Evolutionary conservation across 192 early-diverging fungal species (phyloP), one percentile per base, ranked within the genome.

Genomic region (Gryganskiella cystojenkinii): DNA sequence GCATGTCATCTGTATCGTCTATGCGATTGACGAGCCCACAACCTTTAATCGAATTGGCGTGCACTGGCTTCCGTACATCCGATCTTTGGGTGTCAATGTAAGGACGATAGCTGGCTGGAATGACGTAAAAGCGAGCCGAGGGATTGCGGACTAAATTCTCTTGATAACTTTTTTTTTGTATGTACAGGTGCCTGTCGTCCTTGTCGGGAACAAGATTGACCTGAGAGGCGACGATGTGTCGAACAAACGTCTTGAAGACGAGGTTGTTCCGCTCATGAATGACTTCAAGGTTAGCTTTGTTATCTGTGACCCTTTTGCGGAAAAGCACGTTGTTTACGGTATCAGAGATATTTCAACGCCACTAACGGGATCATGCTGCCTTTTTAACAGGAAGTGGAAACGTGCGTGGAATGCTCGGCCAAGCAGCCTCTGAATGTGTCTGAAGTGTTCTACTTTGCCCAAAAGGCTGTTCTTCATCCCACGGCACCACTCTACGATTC

Each of bases 391-490:
- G 97, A 98, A 85, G 95, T 99, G 31, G 98, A 99, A 84, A 96
- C 97, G 6, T 97, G 97, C 81, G 95, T 99, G 22, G 97, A 99
- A 70, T 99, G 98, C 75, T 98, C 96, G 0, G 95, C 96, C n/a
- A 97, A 95, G 79, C 91, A 93, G 70, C 85, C 93, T 27, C 81
- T 98, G 42, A 98, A 98, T 76, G 95, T 98, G 1, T 95, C 95
- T 0, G 98, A 99, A 87, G 95, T 99, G n/a, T 99, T 99, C 79
- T 99, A 98, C 81, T 98, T 98, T 90, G 98, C 98, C 5, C 98
- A 99, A 87, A 98, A 98, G 80, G 98, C 98, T 5, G 97, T 99
- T 13, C 78, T 98, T 46, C 95, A 99, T 71, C 98, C 98, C 6
- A 98, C 97, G 3, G 93, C 95, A 14, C 97, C 97, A 4, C 85